phyloP scores from a whole-genome alignment of 257 asterid genomes.

The Salvia miltiorrhiza region DNA sequence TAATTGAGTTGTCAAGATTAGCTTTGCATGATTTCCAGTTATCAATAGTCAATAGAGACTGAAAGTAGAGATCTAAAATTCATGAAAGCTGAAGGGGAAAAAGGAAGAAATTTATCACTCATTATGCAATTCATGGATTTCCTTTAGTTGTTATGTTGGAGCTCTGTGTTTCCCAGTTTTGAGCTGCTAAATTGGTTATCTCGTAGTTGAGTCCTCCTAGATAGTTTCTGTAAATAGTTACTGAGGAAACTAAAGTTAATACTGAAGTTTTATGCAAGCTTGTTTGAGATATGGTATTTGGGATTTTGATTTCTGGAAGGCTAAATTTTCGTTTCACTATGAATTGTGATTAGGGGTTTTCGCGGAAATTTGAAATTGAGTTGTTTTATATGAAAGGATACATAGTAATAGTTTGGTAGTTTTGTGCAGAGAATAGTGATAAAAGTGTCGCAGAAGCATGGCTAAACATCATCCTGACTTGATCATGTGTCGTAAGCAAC shows the following conservation, averaged over 20 bases:
- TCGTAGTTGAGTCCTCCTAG: not conserved
- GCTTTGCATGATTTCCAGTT: not conserved
- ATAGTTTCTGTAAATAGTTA: not conserved
- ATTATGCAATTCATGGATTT: not conserved
- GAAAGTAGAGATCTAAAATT: not conserved
- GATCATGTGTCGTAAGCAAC: slow-evolving; percentile 92
- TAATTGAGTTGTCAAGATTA: not conserved
- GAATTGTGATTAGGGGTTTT: not conserved
- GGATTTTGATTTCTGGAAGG: not conserved
- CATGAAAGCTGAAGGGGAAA: not conserved
- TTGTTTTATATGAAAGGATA: not conserved
- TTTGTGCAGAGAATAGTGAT: slow-evolving; percentile 15
- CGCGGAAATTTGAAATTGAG: not conserved
- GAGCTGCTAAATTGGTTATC: not conserved
- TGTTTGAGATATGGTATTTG: not conserved
- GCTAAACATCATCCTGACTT: slow-evolving; percentile 93
- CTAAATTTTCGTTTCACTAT: not conserved
- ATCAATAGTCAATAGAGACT: not conserved
- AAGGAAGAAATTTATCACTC: not conserved
- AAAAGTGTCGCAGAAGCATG: slow-evolving; percentile 40
- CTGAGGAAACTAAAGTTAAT: not conserved
- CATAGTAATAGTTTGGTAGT: not conserved
- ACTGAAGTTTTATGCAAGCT: not conserved
- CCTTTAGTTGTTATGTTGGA: not conserved
- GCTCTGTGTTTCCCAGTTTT: not conserved